Evolutionary conservation across 2,329 filamentous ascomycete species (phyloP).

Genomic region (Botrytis fragariae): DNA sequence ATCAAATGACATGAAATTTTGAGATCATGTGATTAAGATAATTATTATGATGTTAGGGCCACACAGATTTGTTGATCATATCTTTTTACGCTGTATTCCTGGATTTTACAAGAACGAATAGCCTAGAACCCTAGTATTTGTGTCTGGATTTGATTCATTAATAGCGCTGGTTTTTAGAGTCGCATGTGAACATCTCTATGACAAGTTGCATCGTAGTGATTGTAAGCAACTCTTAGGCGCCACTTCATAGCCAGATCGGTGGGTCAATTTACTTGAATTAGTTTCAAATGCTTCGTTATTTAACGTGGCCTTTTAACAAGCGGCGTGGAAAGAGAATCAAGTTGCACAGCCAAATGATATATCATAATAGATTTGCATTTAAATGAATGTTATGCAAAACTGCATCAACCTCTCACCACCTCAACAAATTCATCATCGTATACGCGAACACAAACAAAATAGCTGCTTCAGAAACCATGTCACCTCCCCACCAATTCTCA

Average conservation of each 20-base stretch:
- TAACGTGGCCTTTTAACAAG: neutral
- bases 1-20: neutral
- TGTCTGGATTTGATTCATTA: accelerated
- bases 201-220: neutral
- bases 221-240: accelerated
- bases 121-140: neutral
- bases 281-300: neutral
- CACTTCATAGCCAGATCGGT: neutral
- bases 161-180: neutral
- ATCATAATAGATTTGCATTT: constrained; percentile 1
- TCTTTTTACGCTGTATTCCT: no score
- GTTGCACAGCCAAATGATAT: neutral
- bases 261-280: neutral
- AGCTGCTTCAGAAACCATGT: neutral
- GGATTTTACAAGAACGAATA: no score
- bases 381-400: neutral
- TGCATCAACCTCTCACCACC: neutral
- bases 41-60: neutral
- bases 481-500: neutral
- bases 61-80: neutral
- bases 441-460: neutral
- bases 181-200: neutral
- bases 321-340: neutral
- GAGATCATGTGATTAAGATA: neutral
- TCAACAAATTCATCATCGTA: neutral